These are phyloP conservation scores for Coemansia sp. DNA, from an alignment of 192 early-diverging fungal genomes.

Conservation along the genomic window DNA sequence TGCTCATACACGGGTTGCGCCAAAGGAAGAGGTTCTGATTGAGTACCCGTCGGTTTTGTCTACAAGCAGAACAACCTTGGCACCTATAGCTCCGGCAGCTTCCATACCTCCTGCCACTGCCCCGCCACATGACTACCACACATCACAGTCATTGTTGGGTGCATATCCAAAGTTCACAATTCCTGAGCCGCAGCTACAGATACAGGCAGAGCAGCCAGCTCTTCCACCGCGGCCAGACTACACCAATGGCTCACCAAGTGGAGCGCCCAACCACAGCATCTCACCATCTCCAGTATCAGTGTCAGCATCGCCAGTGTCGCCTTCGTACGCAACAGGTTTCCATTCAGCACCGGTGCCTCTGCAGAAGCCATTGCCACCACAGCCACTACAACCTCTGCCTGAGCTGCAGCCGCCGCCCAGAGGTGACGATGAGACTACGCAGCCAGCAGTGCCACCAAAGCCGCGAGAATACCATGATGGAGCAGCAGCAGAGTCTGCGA, in stretches of 20 bases:
- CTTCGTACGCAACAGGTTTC: background rate
- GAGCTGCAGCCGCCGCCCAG: background rate
- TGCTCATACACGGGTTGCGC: background rate
- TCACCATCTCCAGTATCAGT: conserved; percentile 1
- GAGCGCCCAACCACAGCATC: background rate
- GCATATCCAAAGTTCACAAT: conserved; percentile 4
- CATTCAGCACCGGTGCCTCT: background rate
- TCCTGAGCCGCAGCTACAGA: conserved; percentile 8
- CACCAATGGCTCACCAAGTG: background rate
- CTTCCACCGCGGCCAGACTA: conserved; percentile 20
- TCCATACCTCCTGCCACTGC: background rate
- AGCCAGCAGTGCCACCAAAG: conserved; percentile 40
- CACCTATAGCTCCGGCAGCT: background rate
- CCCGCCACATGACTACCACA: background rate
- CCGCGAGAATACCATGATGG: conserved; percentile 37
- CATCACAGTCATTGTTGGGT: background rate
- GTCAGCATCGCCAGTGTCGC: background rate
- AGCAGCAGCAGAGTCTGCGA: background rate
- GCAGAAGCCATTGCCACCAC: conserved; percentile 8
- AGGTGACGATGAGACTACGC: background rate
- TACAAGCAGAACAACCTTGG: background rate
- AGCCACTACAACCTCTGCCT: background rate
- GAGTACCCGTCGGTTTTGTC: conserved; percentile 17
- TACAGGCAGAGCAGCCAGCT: background rate
- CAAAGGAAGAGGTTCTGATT: conserved; percentile 11